Evolutionary conservation across 2,329 filamentous ascomycete species (phyloP).

Genomic region (Colletotrichum sp.): DNA sequence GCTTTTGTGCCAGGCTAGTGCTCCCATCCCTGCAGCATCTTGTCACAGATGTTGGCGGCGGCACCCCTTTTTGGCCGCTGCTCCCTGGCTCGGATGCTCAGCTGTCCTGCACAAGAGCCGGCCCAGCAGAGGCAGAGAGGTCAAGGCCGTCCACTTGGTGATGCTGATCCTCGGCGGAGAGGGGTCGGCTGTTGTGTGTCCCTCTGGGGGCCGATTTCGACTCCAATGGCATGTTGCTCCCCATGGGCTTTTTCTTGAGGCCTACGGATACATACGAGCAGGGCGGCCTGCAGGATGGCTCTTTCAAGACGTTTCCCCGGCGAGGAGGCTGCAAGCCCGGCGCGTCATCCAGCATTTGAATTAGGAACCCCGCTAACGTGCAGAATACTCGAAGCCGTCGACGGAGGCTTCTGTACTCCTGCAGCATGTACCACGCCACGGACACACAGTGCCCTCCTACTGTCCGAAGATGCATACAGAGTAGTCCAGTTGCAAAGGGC

Average conservation of each 20-base stretch:
- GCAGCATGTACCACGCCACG: not conserved
- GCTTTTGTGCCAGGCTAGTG: slow-evolving; percentile 16
- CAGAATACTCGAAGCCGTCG: not conserved
- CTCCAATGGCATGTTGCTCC: not conserved
- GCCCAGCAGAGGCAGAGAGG: not conserved
- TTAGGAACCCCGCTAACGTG: not conserved
- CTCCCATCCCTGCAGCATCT: slow-evolving; percentile 2
- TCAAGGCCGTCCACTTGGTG: not conserved
- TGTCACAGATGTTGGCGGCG: slow-evolving; percentile 18
- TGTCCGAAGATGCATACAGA: not conserved
- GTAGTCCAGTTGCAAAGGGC: not conserved
- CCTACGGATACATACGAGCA: not conserved
- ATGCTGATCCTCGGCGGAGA: not conserved
- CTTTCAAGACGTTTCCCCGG: not conserved
- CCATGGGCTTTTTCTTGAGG: not conserved
- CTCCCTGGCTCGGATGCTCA: slow-evolving; percentile 5
- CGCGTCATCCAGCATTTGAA: slow-evolving; percentile 6
- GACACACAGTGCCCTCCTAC: not conserved
- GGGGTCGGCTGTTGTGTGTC: not conserved
- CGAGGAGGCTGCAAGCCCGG: not conserved
- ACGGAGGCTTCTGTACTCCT: not conserved
- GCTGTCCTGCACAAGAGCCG: not conserved
- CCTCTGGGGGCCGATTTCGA: not conserved
- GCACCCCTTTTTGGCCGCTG: slow-evolving; percentile 1
- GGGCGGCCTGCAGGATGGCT: not conserved